Evolutionary conservation across 805 yeast genomes (phyloP), one percentile per base, ranked within the genome.

Genomic region (Kazachstania taianensis): DNA sequence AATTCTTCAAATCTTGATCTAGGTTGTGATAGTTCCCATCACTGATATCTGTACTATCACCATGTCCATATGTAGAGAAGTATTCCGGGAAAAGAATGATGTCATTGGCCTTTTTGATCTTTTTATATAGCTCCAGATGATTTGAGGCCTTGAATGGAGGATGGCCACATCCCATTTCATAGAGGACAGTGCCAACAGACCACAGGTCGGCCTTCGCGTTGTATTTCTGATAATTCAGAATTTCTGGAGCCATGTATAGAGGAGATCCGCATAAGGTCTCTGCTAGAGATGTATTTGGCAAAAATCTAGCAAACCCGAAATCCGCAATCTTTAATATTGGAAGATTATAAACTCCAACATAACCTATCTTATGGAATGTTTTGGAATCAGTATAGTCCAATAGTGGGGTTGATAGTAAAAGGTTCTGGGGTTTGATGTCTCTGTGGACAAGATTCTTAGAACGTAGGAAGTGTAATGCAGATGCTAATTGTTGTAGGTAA

Each of bases 231-330:
- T 84, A 87, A 43, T 94, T 70, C 48, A 92, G 65, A 32, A 92
- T 92, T 61, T 92, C 98, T 0, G 98, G 98, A 0, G 98, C 98
- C 98, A 92, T 92, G 61, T 92, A 92, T 30, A 92, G 69, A 3
- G 98, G 98, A 8, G 95, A 84, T 1, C 98, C 98, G 67, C 98
- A 92, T 46, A 92, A 66, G 2, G 98, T 92, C 55, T 92, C 98
- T 1, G 97, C 97, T 73, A 92, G 69, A 2, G 95, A 79, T 2
- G 96, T 81, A 33, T 82, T 77, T 5, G 98, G 98, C 49, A 92
- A 67, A 53, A 87, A 83, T 42, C 97, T 70, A 5, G 98, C 98
- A 63, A 92, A 92, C 1, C 98, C 98, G 61, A 92, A 92, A 63
- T 92, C 98, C 9, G 98, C 98, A 41, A 92, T 78, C 58, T 89